phyloP scores from a whole-genome alignment of 352 stramenopile genomes.

The Phytopythium mirpurense region DNA sequence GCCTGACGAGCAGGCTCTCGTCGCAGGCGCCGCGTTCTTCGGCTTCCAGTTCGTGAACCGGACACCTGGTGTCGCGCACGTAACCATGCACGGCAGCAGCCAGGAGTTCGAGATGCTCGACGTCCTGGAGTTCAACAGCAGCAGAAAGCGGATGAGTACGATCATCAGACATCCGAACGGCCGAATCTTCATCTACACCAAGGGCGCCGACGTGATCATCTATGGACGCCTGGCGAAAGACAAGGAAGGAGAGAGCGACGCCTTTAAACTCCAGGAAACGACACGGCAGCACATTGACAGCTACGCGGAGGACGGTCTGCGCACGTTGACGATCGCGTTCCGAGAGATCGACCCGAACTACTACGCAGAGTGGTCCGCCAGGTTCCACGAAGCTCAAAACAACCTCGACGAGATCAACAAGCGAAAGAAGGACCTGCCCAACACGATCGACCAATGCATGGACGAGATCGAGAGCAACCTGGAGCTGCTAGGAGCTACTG shows the following conservation, averaged over 20 bases:
- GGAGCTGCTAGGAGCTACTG: constrained; percentile 84
- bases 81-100: constrained; percentile 36
- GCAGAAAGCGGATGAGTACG: constrained; percentile 91
- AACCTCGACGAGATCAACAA: constrained; percentile 74
- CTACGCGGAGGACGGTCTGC: constrained; percentile 84
- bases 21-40: constrained; percentile 65
- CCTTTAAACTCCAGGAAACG: constrained; percentile 28
- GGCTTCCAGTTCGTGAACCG: constrained; percentile 76
- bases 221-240: constrained; percentile 41
- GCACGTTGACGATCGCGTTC: constrained; percentile 82
- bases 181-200: constrained; percentile 61
- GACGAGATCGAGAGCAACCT: constrained; percentile 81
- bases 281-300: constrained; percentile 63
- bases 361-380: constrained; percentile 48
- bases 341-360: constrained; percentile 45
- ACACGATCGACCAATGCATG: constrained; percentile 75
- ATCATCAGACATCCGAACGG: constrained; percentile 74
- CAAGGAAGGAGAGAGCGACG: constrained; percentile 15
- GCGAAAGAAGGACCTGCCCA: constrained; percentile 67
- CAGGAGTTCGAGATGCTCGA: constrained; percentile 79
- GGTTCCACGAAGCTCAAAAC: constrained; percentile 68
- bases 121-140: constrained; percentile 91
- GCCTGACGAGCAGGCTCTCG: constrained; percentile 86
- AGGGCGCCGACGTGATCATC: constrained; percentile 71
- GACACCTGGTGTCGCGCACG: constrained; percentile 38